Evolutionary conservation across 1,284 basidiomycete genomes (phyloP), one percentile per base, ranked within the genome.

Genomic region (Malassezia yamatoensis): DNA sequence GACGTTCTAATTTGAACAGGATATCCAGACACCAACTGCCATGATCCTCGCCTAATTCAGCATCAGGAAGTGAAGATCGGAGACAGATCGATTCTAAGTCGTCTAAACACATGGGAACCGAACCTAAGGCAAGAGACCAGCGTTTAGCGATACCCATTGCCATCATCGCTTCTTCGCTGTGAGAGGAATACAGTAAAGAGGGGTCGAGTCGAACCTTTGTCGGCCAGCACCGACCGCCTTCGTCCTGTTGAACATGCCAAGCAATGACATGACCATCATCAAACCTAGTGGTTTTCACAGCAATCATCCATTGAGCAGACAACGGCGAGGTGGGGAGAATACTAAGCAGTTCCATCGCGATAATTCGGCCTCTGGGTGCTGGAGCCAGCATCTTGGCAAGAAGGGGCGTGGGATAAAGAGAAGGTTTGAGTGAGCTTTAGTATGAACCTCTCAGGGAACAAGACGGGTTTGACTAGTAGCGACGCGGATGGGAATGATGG

Each of bases 181-280:
- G 32, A 24, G 38, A 18, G 9, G 52, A 12, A n/a, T 44, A 43
- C 21, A 52, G 36, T 24, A 54, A 8, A n/a, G 57, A 59, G 1
- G 51, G 51, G 37, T 49, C 49, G 4, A 59, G 35, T 2, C 46
- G 51, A 4, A 24, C 13, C 3, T 34, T 35, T 9, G 43, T 35
- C 1, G 57, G 57, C 52, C 52, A 59, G 35, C 35, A 54, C 5
- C 42, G 20, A n/a, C 53, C 39, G 2, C 7, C 20, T 16, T 41
- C 41, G 20, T 54, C 37, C 18, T 54, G 36, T 29, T 59, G 45
- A 33, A 59, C 10, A 40, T 36, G 37, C 51, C 52, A 59, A 6
- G 48, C 51, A 12, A 44, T 59, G 6, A 46, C 16, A 48, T 54
- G 52, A 0, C 57, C 57, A n/a, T 59, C 57, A 21, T 59, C 57